Evolutionary conservation across 495 filamentous ascomycete species (phyloP), one percentile per base, ranked within the genome.

Genomic region (Aspergillus sclerotioniger): DNA sequence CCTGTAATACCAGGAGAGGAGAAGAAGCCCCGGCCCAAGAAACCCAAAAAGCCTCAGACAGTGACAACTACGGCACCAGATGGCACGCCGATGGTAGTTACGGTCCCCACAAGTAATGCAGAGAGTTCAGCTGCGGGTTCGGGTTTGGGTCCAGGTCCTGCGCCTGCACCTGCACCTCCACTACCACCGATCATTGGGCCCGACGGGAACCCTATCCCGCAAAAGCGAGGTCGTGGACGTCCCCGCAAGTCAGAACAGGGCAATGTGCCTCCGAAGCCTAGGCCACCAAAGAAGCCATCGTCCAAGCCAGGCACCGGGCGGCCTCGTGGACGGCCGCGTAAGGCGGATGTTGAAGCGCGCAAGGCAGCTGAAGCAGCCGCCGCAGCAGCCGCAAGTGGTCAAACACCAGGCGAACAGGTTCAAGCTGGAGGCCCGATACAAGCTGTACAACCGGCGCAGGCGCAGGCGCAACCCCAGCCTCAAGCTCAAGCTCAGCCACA

Each of bases 221-320:
- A 66, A 21, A 76, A 76, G 51, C 69, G 72, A 17, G 67, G 73
- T 35, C 74, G 74, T 45, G 74, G 74, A 25, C 72, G 74, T 28
- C 74, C 74, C 7, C 69, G 74, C 56, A 76, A 76, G 56, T 68
- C 71, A 3, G 72, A 75, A 12, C 54, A 53, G 3, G 70, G 72
- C 20, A 66, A 61, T 35, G 63, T 64, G 20, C 66, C 70, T 2
- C 57, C 68, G 6, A 67, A 62, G 51, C 63, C 65, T 19, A 67
- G 59, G 54, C 54, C 41, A 13, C 63, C 63, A 6, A 58, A 61
- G 3, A 65, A 71, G 46, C 66, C 68, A 49, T 48, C 37, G 37
- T 15, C 44, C 29, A 8, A 61, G 60, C 54, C 67, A 8, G 71
- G 72, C 1, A 76, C 71, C 0, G 71, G 71, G 9, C 68, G 73